Base-by-base conservation (phyloP, 805 yeast genomes). In the Clavispora asparagi region DNA sequence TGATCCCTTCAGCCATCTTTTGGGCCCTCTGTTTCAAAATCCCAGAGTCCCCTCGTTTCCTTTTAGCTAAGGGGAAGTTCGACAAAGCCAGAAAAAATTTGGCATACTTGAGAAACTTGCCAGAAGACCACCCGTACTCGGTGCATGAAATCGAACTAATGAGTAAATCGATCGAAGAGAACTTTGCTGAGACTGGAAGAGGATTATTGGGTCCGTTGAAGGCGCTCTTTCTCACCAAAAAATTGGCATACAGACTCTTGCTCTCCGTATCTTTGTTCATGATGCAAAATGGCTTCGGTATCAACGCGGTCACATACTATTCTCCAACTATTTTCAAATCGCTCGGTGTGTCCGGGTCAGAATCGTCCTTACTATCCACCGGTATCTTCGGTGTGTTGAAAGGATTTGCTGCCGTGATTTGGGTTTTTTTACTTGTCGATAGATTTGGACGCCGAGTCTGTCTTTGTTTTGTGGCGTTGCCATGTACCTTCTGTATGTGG, bases 321-420 rank as follows among this genome's bases (percentile, higher is more conserved):
- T 74, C 81, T n/a, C 80, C 80, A 23, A 67, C 71, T 9, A 66
- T 78, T 38, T 76, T 78, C 60, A 62, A 69, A 49, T 67, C 78
- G 4, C 65, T 78, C 47, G 82, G 83, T 14, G 68, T 78, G 16
- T 58, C 58, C 30, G 76, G 79, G 1, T 57, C 71, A 7, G 64
- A 71, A 41, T 71, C 79, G 1, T 70, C 73, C 2, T 64, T 78
- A 39, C 66, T 74, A 16, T 74, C 82, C 4, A 77, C 81, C 7
- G 82, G 82, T 43, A 62, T 77, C 44, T 77, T 76, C 58, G 83
- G 82, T 27, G 62, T 76, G 32, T 62, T 76, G 40, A 77, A 77
- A 51, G 74, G 69, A 13, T 62, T 63, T n/a, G 71, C 72, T 29
- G 69, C 76, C 17, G 58, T 72, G 31, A 52, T 72, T 17, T 76